Conservation (phyloP, 169 alveolate genomes). For the Plasmodium vinckei region DNA sequence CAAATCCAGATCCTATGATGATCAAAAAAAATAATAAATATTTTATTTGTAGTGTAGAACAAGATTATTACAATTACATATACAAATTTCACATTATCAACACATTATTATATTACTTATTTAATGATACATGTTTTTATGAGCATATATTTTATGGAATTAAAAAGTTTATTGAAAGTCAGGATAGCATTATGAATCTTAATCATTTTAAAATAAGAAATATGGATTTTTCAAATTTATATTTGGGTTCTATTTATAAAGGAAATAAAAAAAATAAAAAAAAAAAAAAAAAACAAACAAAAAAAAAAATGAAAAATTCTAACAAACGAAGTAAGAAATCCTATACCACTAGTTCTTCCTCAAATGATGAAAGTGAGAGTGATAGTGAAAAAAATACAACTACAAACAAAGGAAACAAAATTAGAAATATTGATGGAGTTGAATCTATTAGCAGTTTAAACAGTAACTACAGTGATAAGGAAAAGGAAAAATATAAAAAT, state of each 20-base stretch:
- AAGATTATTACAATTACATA: conserved; percentile 47
- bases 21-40: conserved; percentile 44
- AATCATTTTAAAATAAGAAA: conserved; percentile 28
- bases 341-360: not conserved
- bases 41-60: conserved; percentile 61
- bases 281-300: not conserved
- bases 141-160: conserved; percentile 6
- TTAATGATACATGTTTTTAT: conserved; percentile 28
- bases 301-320: not conserved
- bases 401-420: too few relatives aligned
- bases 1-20: not conserved
- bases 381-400: not conserved
- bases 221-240: not conserved
- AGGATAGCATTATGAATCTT: conserved; percentile 18
- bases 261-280: not conserved
- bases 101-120: conserved; percentile 23
- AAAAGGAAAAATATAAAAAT: too few relatives aligned
- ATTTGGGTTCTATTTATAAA: not conserved
- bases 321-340: not conserved
- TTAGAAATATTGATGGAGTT: too few relatives aligned
- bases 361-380: too few relatives aligned
- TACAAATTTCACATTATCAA: conserved; percentile 17
- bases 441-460: too few relatives aligned
- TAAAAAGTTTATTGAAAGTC: conserved; percentile 22
- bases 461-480: too few relatives aligned